phyloP scores from a whole-genome alignment of 108 stramenopile genomes.

The Heterococcus sp. region DNA sequence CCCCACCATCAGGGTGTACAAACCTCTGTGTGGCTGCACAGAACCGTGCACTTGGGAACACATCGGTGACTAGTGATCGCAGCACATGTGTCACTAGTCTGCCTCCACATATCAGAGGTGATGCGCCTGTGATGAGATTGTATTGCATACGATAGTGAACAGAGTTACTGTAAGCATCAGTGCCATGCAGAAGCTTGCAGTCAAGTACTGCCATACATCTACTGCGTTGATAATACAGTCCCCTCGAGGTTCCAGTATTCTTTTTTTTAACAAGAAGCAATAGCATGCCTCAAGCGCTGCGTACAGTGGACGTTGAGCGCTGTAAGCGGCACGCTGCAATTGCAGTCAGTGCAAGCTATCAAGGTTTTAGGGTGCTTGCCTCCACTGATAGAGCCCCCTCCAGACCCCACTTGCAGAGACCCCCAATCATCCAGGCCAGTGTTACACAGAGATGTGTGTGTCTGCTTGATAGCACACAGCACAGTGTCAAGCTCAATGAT shows the following conservation, averaged over 20 bases:
- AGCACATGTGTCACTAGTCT: slow-evolving; percentile 48
- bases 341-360: not conserved
- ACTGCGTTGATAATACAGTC: not conserved
- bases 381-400: not conserved
- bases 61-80: slow-evolving; percentile 44
- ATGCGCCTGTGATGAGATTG: slow-evolving; percentile 13
- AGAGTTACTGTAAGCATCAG: not conserved
- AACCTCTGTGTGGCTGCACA: slow-evolving; percentile 17
- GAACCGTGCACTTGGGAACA: slow-evolving; percentile 51
- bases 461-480: slow-evolving; percentile 16
- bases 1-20: too few relatives aligned
- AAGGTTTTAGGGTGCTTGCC: too few relatives aligned
- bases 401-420: not conserved
- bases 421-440: slow-evolving; percentile 19
- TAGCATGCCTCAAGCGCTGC: not conserved
- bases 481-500: slow-evolving; percentile 44
- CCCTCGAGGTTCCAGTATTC: not conserved
- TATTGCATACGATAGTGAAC: not conserved
- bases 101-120: slow-evolving; percentile 32
- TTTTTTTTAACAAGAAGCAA: not conserved
- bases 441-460: slow-evolving; percentile 30
- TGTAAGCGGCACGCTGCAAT: not conserved
- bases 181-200: not conserved
- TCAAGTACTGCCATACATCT: not conserved
- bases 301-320: not conserved